Evolutionary conservation across 257 asterid species (phyloP).

Genomic region (Petrea volubilis): DNA sequence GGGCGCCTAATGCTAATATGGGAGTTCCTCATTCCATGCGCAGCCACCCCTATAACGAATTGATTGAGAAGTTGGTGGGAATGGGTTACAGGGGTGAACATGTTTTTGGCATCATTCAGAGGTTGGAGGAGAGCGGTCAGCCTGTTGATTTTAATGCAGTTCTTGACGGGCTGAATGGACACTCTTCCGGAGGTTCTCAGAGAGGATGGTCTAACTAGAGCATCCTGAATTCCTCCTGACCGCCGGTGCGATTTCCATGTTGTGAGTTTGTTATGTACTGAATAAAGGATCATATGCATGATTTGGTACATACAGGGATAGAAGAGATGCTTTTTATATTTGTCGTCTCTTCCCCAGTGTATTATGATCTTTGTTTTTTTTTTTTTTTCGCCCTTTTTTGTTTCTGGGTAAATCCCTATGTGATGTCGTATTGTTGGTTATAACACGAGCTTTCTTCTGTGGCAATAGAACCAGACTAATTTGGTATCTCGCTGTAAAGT

Average conservation of each 20-base stretch:
- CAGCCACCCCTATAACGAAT: constrained; percentile 68
- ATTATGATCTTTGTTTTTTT: no score
- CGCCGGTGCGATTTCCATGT: background rate
- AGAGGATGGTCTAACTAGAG: constrained; percentile 75
- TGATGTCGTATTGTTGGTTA: no score
- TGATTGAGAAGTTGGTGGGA: constrained; percentile 80
- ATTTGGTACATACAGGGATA: no score
- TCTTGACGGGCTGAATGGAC: constrained; percentile 79
- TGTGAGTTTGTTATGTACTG: background rate
- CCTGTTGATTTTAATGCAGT: constrained; percentile 77
- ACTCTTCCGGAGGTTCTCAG: constrained; percentile 76
- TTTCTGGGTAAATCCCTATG: no score
- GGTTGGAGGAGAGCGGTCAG: constrained; percentile 91
- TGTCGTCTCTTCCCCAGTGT: no score
- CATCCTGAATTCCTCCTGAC: background rate
- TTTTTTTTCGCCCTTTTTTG: no score
- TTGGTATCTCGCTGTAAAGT: no score
- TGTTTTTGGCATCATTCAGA: constrained; percentile 64
- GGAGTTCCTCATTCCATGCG: constrained; percentile 50
- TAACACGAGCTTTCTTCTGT: no score
- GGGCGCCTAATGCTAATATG: constrained; percentile 43
- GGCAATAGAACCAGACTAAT: no score
- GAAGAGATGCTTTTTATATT: no score
- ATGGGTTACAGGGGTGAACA: constrained; percentile 92
- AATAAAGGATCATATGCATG: no score